phyloP scores from a whole-genome alignment of 108 stramenopile species.

The Hondaea fermentalgiana region DNA sequence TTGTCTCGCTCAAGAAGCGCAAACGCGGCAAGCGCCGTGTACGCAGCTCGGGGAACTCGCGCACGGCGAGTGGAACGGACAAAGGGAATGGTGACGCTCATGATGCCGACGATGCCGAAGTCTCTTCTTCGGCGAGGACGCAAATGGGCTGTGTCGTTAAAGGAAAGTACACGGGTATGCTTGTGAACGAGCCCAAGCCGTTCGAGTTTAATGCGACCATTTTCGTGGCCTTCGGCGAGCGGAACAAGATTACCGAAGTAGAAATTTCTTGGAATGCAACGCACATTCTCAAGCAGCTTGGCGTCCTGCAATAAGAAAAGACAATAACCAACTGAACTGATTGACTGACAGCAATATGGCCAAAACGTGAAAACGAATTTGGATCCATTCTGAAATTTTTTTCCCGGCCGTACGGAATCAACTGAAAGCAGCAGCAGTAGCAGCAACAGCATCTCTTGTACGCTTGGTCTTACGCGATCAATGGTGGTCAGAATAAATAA shows the following conservation, averaged over 20 bases:
- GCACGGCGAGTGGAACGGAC: background rate
- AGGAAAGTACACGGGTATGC: background rate
- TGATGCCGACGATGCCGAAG: background rate
- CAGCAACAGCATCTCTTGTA: too few species aligned
- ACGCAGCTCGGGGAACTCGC: background rate
- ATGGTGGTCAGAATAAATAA: too few species aligned
- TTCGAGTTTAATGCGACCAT: slow-evolving; percentile 1
- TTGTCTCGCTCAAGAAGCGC: slow-evolving; percentile 14
- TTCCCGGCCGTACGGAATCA: too few species aligned
- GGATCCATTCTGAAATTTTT: too few species aligned
- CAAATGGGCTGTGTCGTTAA: slow-evolving; percentile 11
- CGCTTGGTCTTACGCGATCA: too few species aligned
- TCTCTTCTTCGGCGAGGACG: background rate
- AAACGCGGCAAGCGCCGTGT: background rate
- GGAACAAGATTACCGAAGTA: background rate
- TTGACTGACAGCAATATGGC: too few species aligned
- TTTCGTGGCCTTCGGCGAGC: background rate
- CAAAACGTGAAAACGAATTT: too few species aligned
- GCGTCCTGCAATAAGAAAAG: background rate
- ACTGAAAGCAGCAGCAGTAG: too few species aligned
- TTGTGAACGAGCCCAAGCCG: background rate
- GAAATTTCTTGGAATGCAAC: background rate
- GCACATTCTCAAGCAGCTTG: background rate
- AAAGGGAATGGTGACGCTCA: background rate
- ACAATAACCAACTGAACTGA: too few species aligned